phyloP scores from a whole-genome alignment of 2,329 filamentous ascomycete genomes.

The Fusarium sp. region DNA sequence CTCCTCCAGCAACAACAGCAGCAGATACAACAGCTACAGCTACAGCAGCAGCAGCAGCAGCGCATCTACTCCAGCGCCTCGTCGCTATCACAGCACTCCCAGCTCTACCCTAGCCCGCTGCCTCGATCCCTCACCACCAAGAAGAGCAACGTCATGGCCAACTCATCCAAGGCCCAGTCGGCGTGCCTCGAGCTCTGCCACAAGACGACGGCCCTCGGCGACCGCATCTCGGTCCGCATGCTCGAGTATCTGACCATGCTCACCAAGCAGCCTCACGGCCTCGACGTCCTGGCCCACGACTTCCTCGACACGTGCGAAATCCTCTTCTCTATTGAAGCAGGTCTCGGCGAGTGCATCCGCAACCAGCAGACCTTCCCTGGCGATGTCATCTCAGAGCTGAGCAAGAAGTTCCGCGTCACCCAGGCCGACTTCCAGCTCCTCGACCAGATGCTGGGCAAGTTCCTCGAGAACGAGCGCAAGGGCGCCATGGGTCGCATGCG shows the following conservation, averaged over 20 bases:
- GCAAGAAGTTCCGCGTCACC: conserved; percentile 70
- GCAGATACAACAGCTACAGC: background rate
- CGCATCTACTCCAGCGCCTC: background rate
- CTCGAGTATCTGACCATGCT: conserved; percentile 70
- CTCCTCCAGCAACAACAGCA: background rate
- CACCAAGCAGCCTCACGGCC: conserved; percentile 64
- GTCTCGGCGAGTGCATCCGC: conserved; percentile 65
- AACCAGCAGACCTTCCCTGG: conserved; percentile 64
- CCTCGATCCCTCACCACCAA: conserved; percentile 35
- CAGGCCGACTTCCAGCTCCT: conserved; percentile 71
- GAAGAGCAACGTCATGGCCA: conserved; percentile 38
- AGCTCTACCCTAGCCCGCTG: conserved; percentile 4
- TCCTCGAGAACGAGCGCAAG: conserved; percentile 71
- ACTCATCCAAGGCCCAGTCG: conserved; percentile 44
- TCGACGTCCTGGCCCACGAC: conserved; percentile 70
- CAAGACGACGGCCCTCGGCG: conserved; percentile 68
- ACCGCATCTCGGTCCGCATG: conserved; percentile 72
- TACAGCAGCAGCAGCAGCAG: background rate
- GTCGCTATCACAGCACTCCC: background rate
- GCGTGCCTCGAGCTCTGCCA: conserved; percentile 60
- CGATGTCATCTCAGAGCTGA: conserved; percentile 72
- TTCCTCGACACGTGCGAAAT: conserved; percentile 75
- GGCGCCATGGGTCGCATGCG: conserved; percentile 68
- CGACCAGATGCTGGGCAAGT: conserved; percentile 70
- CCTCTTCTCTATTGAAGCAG: conserved; percentile 75